phyloP scores from a whole-genome alignment of 78 protist species.

The Guillardia theta region DNA sequence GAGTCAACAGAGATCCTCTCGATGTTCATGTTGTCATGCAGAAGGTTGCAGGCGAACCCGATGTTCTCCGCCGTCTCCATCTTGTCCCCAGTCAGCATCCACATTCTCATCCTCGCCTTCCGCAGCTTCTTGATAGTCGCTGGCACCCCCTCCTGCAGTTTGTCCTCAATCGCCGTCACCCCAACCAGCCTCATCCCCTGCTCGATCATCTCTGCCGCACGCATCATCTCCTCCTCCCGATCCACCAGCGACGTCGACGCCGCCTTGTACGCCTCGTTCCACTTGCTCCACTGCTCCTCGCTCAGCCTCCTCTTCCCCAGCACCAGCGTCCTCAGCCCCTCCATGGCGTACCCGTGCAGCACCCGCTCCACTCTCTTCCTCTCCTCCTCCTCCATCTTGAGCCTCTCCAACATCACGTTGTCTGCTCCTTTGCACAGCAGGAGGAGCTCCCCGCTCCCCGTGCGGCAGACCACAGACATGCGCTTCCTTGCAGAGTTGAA shows the following conservation, averaged over 20 bases:
- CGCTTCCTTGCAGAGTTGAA: constrained; percentile 86
- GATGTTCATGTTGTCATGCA: too few species aligned
- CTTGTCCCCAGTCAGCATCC: constrained; percentile 99
- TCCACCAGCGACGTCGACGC: background rate
- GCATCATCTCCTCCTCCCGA: background rate
- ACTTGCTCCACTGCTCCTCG: constrained; percentile 54
- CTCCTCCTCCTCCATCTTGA: background rate
- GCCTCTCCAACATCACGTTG: background rate
- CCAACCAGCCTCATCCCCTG: constrained; percentile 79
- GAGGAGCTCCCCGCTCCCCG: constrained; percentile 55
- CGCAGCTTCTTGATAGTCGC: constrained; percentile 62
- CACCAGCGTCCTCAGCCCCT: constrained; percentile 88
- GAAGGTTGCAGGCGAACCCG: constrained; percentile 83
- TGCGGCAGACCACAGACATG: constrained; percentile 81
- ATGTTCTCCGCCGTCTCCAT: constrained; percentile 96
- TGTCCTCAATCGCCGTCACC: constrained; percentile 93
- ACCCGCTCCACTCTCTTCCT: background rate
- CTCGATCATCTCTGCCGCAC: constrained; percentile 55
- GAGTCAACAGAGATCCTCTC: too few species aligned
- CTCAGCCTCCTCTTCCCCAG: constrained; percentile 61
- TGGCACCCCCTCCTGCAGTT: constrained; percentile 85
- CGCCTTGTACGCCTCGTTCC: constrained; percentile 53
- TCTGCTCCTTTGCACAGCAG: constrained; percentile 71
- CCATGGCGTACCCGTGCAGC: background rate
- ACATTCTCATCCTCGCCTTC: constrained; percentile 81